Conservation (phyloP, 768 basidiomycete species). For the Dentipellis sp. region DNA sequence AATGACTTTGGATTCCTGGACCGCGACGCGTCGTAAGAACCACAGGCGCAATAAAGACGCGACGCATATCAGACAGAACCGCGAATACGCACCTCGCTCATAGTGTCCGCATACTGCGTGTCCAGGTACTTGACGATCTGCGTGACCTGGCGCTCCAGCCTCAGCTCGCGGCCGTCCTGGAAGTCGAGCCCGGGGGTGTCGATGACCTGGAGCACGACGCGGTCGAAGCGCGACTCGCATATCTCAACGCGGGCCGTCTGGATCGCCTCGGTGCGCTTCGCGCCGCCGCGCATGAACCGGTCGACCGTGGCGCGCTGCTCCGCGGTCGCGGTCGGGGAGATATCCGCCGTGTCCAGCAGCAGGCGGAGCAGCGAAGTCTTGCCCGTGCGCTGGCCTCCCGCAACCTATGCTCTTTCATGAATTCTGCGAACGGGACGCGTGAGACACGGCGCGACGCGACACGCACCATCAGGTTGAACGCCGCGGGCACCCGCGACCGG, state of each 20-base stretch:
- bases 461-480: conserved; percentile 80
- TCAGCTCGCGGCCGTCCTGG: conserved; percentile 59
- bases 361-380: conserved; percentile 79
- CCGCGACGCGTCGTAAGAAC: background rate
- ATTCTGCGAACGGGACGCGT: background rate
- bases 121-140: conserved; percentile 71
- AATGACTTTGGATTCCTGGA: conserved; percentile 80
- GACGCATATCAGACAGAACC: background rate
- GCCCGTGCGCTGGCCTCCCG: conserved; percentile 71
- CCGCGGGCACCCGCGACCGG: conserved; percentile 56
- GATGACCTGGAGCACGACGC: conserved; percentile 69
- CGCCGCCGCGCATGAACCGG: conserved; percentile 50
- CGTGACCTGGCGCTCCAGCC: conserved; percentile 72
- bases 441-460: background rate
- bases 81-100: conserved; percentile 59
- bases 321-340: conserved; percentile 66
- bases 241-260: conserved; percentile 71
- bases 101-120: conserved; percentile 73
- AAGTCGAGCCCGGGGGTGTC: conserved; percentile 86
- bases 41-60: background rate
- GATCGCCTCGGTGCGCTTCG: conserved; percentile 54
- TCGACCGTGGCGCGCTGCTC: conserved; percentile 64
- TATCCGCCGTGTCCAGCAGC: conserved; percentile 75
- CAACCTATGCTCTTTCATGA: conserved; percentile 40
- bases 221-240: conserved; percentile 74